Evolutionary conservation across 768 basidiomycete genomes (phyloP), one percentile per base, ranked within the genome.

Genomic region (Hydnum rufescens): DNA sequence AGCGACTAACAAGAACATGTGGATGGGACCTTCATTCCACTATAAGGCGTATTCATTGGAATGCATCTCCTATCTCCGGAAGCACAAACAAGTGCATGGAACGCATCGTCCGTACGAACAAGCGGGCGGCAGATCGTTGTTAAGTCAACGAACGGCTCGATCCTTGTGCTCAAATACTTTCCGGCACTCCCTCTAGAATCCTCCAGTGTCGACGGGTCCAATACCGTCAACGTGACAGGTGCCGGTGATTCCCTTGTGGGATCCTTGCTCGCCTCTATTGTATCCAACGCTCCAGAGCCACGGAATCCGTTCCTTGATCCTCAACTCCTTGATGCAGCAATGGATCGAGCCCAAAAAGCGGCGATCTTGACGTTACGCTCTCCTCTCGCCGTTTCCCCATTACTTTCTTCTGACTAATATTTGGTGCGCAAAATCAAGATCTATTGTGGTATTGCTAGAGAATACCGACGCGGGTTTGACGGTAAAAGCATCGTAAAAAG

Each of bases 181-280:
- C 75, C 84, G 6, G 70, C 85, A 4, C 58, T 72, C 18, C 61
- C 64, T 1, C 56, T 68, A 16, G 65, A 74, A 5, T 60, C 55
- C 3, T 58, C 75, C 4, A 61, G 63, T 16, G 59, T 69, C 5
- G n/a, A n/a, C n/a, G n/a, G n/a, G n/a, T n/a, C n/a, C n/a, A n/a
- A n/a, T n/a, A n/a, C n/a, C n/a, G 65, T 80, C 22, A 90, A 80
- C 58, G 85, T 87, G 5, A 96, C 92, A 0, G 93, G 93, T 1
- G 90, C 86, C 1, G 92, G 92, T 0, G 92, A 96, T 65, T 80
- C 85, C 2, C 74, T 95, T 25, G 89, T 85, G 1, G 92, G 90
- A 4, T 76, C 81, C 1, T 60, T 95, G 29, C 64, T 92, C 18
- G 52, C 43, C 16, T 53, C 52, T 18, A 5, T 53, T 5, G 19